A percentile compares a stretch with the other conserved stretches of the same genome.
These are phyloP conservation scores for Leccinum variicolor DNA, from an alignment of 768 basidiomycete species.

Conservation along the genomic window DNA sequence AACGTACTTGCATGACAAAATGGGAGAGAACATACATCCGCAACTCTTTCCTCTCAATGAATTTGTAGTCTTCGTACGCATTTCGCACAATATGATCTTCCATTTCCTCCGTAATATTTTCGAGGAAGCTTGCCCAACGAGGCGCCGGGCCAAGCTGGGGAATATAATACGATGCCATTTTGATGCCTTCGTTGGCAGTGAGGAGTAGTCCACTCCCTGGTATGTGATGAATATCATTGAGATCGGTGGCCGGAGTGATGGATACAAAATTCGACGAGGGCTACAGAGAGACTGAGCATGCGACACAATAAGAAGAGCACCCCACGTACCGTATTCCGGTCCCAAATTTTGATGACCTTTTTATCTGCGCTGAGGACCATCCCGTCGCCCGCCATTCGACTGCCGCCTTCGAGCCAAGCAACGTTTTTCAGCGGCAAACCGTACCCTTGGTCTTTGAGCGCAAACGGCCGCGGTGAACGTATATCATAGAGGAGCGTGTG, in stretches of 20 bases:
- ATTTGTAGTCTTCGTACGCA: slow-evolving; percentile 97
- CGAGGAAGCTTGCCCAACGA: slow-evolving; percentile 95
- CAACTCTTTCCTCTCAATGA: slow-evolving; percentile 85
- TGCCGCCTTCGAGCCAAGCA: slow-evolving; percentile 86
- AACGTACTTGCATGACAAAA: neutral
- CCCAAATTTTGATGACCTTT: slow-evolving; percentile 98
- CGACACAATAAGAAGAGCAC: neutral
- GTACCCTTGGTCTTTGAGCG: slow-evolving; percentile 95
- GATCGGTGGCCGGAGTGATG: slow-evolving; percentile 84
- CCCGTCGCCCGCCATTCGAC: slow-evolving; percentile 79
- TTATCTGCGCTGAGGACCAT: slow-evolving; percentile 91
- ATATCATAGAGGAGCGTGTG: slow-evolving; percentile 95
- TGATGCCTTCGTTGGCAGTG: slow-evolving; percentile 95
- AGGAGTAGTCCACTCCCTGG: slow-evolving; percentile 87
- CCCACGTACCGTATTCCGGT: slow-evolving; percentile 67
- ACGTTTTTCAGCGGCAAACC: slow-evolving; percentile 85
- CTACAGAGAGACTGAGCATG: slow-evolving; percentile 36
- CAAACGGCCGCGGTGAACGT: slow-evolving; percentile 77
- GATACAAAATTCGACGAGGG: slow-evolving; percentile 86
- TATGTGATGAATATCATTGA: slow-evolving; percentile 89
- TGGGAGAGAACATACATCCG: slow-evolving; percentile 56
- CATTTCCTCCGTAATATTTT: slow-evolving; percentile 98
- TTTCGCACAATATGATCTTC: slow-evolving; percentile 79
- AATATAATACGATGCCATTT: slow-evolving; percentile 91
- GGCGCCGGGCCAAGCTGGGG: slow-evolving; percentile 97